These are phyloP conservation scores for Alternaria angustiovoidea DNA, from an alignment of 2,329 filamentous ascomycete species.

Conservation along the genomic window DNA sequence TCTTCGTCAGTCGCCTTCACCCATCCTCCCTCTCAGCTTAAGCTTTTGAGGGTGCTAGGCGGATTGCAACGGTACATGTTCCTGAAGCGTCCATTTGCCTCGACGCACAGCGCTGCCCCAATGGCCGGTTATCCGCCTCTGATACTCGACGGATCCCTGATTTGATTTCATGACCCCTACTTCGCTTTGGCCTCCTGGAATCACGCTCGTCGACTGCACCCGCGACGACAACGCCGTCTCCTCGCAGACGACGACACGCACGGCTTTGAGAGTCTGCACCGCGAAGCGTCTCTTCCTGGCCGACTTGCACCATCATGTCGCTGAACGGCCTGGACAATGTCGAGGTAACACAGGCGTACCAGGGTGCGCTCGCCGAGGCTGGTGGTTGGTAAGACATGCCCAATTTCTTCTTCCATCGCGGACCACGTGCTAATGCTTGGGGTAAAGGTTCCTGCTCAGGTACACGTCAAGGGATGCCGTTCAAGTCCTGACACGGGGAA, in stretches of 20 bases:
- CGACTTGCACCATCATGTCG: conserved; percentile 70
- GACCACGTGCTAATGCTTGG: conserved; percentile 31
- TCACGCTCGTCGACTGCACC: neutral
- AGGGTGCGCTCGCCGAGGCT: conserved; percentile 78
- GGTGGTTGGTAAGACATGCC: conserved; percentile 83
- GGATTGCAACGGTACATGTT: conserved; percentile 14
- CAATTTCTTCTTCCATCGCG: conserved; percentile 18
- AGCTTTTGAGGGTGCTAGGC: conserved; percentile 12
- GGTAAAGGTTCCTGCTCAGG: conserved; percentile 86
- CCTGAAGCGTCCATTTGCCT: conserved; percentile 9
- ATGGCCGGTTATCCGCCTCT: conserved; percentile 22
- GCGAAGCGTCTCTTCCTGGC: conserved; percentile 16
- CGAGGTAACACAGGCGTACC: conserved; percentile 84
- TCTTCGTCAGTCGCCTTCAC: conserved; percentile 8
- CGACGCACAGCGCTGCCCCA: conserved; percentile 17
- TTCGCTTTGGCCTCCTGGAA: conserved; percentile 18
- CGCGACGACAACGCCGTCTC: conserved; percentile 13
- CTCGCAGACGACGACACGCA: conserved; percentile 14
- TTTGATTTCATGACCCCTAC: conserved; percentile 9
- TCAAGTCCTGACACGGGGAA: conserved; percentile 77
- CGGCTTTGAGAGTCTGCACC: conserved; percentile 20
- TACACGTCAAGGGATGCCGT: conserved; percentile 91
- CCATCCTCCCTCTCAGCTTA: conserved; percentile 7
- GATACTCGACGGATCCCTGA: conserved; percentile 20
- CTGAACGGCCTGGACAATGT: conserved; percentile 90